Evolutionary conservation across 352 stramenopile species (phyloP).

Genomic region (Pythium graminicola): DNA sequence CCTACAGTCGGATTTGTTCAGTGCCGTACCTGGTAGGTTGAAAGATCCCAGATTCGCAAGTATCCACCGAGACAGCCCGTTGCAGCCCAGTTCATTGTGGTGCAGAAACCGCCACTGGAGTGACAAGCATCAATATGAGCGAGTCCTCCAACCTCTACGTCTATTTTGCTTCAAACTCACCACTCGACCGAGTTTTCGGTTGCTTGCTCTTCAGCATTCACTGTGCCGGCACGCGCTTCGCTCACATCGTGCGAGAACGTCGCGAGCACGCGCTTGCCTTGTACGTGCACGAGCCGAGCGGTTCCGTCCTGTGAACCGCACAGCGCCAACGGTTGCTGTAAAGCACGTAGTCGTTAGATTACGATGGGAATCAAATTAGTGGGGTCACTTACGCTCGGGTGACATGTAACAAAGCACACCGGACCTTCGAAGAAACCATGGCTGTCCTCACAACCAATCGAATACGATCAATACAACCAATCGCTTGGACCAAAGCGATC

Average conservation of each 20-base stretch:
- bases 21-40: slow-evolving; percentile 55
- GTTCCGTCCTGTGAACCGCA: slow-evolving; percentile 92
- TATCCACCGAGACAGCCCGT: slow-evolving; percentile 92
- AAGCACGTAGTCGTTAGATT: background rate
- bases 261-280: slow-evolving; percentile 92
- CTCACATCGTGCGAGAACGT: slow-evolving; percentile 69
- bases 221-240: slow-evolving; percentile 39
- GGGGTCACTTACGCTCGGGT: slow-evolving; percentile 59
- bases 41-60: slow-evolving; percentile 96
- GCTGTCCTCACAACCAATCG: slow-evolving; percentile 19
- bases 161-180: slow-evolving; percentile 30
- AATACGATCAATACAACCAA: background rate
- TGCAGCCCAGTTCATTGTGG: slow-evolving; percentile 92
- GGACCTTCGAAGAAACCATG: slow-evolving; percentile 83
- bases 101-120: slow-evolving; percentile 89
- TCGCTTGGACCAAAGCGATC: background rate
- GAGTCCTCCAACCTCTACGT: too few species aligned
- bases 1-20: too few species aligned
- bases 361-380: background rate
- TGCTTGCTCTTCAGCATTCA: slow-evolving; percentile 38
- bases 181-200: slow-evolving; percentile 86
- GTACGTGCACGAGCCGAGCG: slow-evolving; percentile 90
- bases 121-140: background rate
- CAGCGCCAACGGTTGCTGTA: slow-evolving; percentile 88
- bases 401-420: slow-evolving; percentile 89